Evolutionary conservation across 2,329 filamentous ascomycete species (phyloP), one percentile per base, ranked within the genome.

Genomic region (Diplodia seriata): DNA sequence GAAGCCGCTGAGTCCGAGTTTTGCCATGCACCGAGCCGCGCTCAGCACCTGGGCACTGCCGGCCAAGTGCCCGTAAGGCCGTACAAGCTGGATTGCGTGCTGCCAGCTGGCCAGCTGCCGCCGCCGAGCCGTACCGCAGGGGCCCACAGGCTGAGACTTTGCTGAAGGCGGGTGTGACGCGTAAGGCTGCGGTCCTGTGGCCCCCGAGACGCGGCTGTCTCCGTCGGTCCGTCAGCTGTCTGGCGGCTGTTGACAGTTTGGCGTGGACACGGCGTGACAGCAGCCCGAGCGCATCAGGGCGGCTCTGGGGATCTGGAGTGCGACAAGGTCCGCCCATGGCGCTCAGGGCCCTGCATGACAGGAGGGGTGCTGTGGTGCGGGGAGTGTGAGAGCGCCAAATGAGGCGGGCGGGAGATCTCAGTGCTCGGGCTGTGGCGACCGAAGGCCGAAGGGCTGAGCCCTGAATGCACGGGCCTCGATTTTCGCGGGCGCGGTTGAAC

Each of bases 141-240:
- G 64, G 64, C 53, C 64, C 53, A 54, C 54, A 51, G 38, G 64
- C 64, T 67, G 64, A 67, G 55, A 67, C 54, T 56, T 54, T n/a
- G 23, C 64, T 57, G 64, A 57, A 31, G 64, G 54, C 64, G n/a
- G 64, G 8, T 67, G 64, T 67, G 64, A 67, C 64, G 64, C 64
- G 64, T 67, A 67, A 67, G 64, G 64, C 64, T 67, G 54, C 63
- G 38, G 38, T 57, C 36, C 20, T 62, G 57, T 49, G 57, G 57
- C 38, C 57, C 26, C 59, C 47, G 59, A 63, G 47, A 63, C 59
- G 47, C 59, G 59, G 59, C 59, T 51, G 29, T 63, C 59, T 63
- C 59, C 59, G 59, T 14, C 54, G 54, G 23, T 47, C 23, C 14
- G 57, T 43, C 40, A 33, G 55, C 9, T 54, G 26, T 31, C 26